Base-by-base conservation (phyloP, 192 early-diverging fungal species). In the Coemansia brasiliensis region DNA sequence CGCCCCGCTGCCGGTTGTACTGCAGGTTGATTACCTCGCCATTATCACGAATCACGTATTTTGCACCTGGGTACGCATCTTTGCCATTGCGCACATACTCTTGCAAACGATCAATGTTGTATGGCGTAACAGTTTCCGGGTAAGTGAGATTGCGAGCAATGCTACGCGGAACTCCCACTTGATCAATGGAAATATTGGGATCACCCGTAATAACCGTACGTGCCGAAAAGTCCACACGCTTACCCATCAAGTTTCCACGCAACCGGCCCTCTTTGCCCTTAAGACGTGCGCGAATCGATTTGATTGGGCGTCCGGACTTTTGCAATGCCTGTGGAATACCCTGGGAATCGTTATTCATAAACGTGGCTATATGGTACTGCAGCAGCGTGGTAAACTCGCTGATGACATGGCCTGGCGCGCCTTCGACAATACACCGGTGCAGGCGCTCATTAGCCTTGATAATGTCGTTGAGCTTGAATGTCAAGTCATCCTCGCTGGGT, bases 211-310 rank as follows among this genome's bases (percentile, higher is more conserved):
- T 97, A 44, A 99, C 96, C 4, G 95, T 99, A 80, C 96, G 92
- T 0, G 97, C 95, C 24, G 94, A 96, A 76, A 98, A 99, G 76
- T 98, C 97, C 2, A 99, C 95, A 80, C 97, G 92, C 74, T 99
- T 99, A 51, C 97, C 97, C 97, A 99, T 99, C 79, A 99, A 80
- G 74, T 99, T 99, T 52, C 94, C 94, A 81, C 97, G 93, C 56
- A 99, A 80, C 67, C 97, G 91, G 45, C 95, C 97, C 76, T 99
- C 97, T 75, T 99, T 99, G 51, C 97, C 97, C 87, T 99, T 99
- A 48, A 99, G 83, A 61, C 97, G 85, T 13, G 91, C 91, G 61
- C 95, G 88, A 57, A 99, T 97, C 17, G 93, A 90, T 69, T 98
- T 98, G 52, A 94, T 87, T 42, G 94, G 92, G 78, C 97, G 82